Conservation (phyloP, 1,284 basidiomycete genomes). For the Vanrija pseudolonga region DNA sequence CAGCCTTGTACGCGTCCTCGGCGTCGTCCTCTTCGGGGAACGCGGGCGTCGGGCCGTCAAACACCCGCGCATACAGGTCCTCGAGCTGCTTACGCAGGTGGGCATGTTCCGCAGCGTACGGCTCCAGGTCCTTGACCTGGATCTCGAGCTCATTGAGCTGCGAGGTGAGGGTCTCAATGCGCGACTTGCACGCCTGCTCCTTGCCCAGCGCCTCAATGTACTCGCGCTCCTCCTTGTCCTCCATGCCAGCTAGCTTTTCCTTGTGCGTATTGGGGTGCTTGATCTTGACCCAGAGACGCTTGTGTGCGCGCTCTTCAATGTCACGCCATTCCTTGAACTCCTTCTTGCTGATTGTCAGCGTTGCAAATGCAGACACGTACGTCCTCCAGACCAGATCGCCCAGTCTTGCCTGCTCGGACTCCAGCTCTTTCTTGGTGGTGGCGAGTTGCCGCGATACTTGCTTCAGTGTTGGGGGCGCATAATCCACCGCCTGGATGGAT, state of each 20-base stretch:
- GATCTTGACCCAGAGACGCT: constrained; percentile 22
- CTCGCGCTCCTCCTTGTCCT: constrained; percentile 25
- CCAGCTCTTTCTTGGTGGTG: constrained; percentile 6
- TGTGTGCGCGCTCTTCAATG: constrained; percentile 19
- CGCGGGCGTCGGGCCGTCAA: constrained; percentile 18
- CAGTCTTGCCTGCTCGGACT: constrained; percentile 8
- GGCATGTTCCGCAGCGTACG: constrained; percentile 9
- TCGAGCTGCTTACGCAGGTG: constrained; percentile 10
- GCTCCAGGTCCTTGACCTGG: constrained; percentile 9
- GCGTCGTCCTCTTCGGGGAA: constrained; percentile 22
- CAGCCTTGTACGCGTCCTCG: constrained; percentile 8
- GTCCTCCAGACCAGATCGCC: constrained; percentile 11
- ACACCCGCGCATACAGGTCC: constrained; percentile 15
- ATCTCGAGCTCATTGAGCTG: constrained; percentile 9
- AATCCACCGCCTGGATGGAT: constrained; percentile 19
- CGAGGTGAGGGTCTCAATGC: constrained; percentile 16
- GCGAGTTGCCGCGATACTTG: constrained; percentile 15
- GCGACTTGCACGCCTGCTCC: constrained; percentile 16
- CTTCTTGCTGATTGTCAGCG: constrained; percentile 6
- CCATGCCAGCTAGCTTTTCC: constrained; percentile 10
- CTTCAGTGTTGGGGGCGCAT: constrained; percentile 19
- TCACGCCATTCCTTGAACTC: constrained; percentile 23
- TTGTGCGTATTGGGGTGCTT: constrained; percentile 12
- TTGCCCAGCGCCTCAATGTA: constrained; percentile 22
- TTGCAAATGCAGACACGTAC: neutral